These are phyloP conservation scores for Candida labiduridarum DNA, from an alignment of 1,139 yeast genomes.

Conservation along the genomic window DNA sequence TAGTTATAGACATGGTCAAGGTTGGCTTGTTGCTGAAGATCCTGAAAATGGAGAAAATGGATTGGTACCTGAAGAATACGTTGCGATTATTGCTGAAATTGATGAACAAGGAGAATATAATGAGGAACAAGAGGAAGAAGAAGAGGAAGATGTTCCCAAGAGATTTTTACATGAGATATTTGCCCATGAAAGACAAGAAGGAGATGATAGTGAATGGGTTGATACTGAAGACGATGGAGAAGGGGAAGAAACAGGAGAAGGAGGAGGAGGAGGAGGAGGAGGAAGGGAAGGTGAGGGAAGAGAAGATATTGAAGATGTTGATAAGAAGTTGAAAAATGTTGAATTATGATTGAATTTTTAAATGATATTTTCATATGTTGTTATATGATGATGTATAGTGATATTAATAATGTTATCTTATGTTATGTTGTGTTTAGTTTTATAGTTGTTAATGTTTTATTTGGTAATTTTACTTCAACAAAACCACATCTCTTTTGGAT, in stretches of 20 bases:
- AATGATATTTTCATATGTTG: neutral
- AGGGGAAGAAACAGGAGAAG: slow-evolving; percentile 8
- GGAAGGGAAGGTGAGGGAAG: slow-evolving; percentile 1
- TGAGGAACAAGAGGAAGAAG: slow-evolving; percentile 17
- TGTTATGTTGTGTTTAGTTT: neutral
- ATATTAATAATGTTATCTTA: neutral
- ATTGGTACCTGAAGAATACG: slow-evolving; percentile 93
- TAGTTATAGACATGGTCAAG: slow-evolving; percentile 92
- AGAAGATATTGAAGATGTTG: slow-evolving; percentile 3
- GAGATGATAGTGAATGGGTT: slow-evolving; percentile 40
- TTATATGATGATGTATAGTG: neutral
- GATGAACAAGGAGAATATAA: slow-evolving; percentile 20
- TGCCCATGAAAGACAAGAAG: slow-evolving; percentile 20
- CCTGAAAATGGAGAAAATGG: slow-evolving; percentile 83
- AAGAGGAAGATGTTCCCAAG: slow-evolving; percentile 42
- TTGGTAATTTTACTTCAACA: neutral
- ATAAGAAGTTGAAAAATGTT: slow-evolving; percentile 4
- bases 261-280: slow-evolving; percentile 2
- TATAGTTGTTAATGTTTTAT: slow-evolving; percentile 2
- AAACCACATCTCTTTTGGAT: no score
- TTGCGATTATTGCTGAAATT: slow-evolving; percentile 48
- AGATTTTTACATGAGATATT: slow-evolving; percentile 50
- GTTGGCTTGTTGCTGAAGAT: slow-evolving; percentile 96
- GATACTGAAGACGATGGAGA: slow-evolving; percentile 26
- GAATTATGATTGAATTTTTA: slow-evolving; percentile 5